Base-by-base conservation (phyloP, 805 yeast genomes). In the Lachancea waltii region DNA sequence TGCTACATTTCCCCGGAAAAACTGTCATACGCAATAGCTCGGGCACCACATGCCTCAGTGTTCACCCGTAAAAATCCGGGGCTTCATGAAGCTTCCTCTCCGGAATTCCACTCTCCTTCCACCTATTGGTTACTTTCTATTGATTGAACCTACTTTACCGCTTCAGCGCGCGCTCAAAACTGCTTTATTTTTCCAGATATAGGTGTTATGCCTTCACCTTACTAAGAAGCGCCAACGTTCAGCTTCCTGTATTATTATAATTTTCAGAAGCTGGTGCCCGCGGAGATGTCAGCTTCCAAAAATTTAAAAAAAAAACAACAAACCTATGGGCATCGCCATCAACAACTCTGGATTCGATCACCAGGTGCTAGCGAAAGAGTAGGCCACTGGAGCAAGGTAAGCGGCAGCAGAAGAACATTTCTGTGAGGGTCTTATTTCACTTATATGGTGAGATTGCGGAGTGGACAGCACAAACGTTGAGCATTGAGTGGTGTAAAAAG, bases 221-320 rank as follows among this genome's bases (percentile, higher is more conserved):
- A n/a, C n/a, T n/a, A n/a, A n/a, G 15, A 11, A n/a, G 15, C 18
- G 17, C 20, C 21, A n/a, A 11, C 20, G 26, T 23, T 19, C 26
- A 27, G 17, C 19, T 32, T 21, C 25, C 14, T 13, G 16, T 32
- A 13, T 35, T 7, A 21, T 33, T 37, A 9, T n/a, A 35, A 35
- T 21, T 36, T 36, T 15, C 30, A 30, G 35, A 44, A 44, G 37
- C 43, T 42, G 23, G 41, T 28, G 35, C 26, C 37, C 26, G 31
- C 22, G 30, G 11, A 30, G 18, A 36, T 36, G 30, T 22, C 24
- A 32, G 31, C 40, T 36, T 36, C 40, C 30, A 28, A 26, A 30
- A 26, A 18, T 34, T 15, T 30, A 17, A 17, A 21, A 19, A 26
- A 34, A 34, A 34, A 8, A 15, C 11, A 15, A 15, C 10, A 16